Conservation (phyloP, 495 filamentous ascomycete genomes). For the Parmelia sp. region DNA sequence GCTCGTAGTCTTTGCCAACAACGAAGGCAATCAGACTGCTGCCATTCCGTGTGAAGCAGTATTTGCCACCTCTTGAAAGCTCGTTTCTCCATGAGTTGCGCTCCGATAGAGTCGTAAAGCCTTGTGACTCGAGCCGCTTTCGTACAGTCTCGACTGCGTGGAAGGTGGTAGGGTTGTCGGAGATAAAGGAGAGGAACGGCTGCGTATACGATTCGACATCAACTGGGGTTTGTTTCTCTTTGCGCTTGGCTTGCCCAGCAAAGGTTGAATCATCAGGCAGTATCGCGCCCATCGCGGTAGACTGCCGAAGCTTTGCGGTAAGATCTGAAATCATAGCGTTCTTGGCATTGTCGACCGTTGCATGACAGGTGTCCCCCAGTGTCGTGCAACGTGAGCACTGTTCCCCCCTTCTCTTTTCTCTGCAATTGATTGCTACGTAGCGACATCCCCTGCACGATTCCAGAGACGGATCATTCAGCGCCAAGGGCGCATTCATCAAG, state of each 20-base stretch:
- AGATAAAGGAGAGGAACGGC: slow-evolving; percentile 85
- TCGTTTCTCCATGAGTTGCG: slow-evolving; percentile 71
- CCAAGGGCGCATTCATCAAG: neutral
- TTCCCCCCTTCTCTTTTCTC: neutral
- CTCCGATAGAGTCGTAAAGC: slow-evolving; percentile 73
- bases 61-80: slow-evolving; percentile 75
- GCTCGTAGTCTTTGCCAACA: slow-evolving; percentile 72
- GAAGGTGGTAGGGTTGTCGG: slow-evolving; percentile 84
- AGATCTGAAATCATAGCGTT: neutral
- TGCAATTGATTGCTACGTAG: neutral
- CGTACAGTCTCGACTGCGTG: slow-evolving; percentile 76
- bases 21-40: slow-evolving; percentile 83
- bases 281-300: no score
- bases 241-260: neutral
- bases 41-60: slow-evolving; percentile 80
- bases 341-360: neutral
- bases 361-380: neutral
- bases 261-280: neutral
- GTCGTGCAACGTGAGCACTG: neutral
- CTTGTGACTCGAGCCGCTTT: slow-evolving; percentile 58
- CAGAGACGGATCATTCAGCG: no score
- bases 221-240: neutral
- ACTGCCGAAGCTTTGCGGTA: neutral
- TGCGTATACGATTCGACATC: slow-evolving; percentile 53
- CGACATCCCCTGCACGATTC: neutral